Evolutionary conservation across 108 stramenopile species (phyloP), one percentile per base, ranked within the genome.

Genomic region (Cyclotella distinguenda): DNA sequence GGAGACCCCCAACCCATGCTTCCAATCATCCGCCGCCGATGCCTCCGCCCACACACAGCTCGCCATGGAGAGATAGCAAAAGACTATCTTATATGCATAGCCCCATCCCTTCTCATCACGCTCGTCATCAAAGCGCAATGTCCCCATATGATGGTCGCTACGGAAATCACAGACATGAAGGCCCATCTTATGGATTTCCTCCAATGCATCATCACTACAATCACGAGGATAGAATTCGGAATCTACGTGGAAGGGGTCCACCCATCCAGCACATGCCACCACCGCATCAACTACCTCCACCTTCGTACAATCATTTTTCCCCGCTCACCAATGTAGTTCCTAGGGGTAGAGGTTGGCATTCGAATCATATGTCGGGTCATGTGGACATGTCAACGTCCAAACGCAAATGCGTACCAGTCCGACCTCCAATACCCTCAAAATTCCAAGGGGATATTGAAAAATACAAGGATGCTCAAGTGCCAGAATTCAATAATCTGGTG

Each of bases 371-470:
- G 49, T 45, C 43, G 12, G 81, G 86, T 36, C 78, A 80, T 19
- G 64, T 87, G 40, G 78, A 82, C 39, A 60, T 72, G 57, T 64
- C 86, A 3, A 74, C 85, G 45, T 87, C 87, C 1, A 92, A 92
- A 46, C 74, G 87, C 8, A 89, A 92, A 65, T 92, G 90, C 46
- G 74, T 89, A 40, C 79, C 87, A 26, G 35, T 89, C 50, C 89
- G 88, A 55, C 86, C 83, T 12, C 91, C 91, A 1, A 82, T 93
- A 36, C 91, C 91, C 9, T 84, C 88, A 18, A 93, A 90, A 50
- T 93, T 90, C 70, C 91, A 93, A 69, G 91, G 91, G 43, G 88
- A 93, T 45, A 83, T 89, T 40, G 88, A 93, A 56, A 86, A 86
- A 50, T 66, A 60, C 49, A 93, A 93, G 63, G 64, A 60, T 43